These are phyloP conservation scores for Lasiosphaeria miniovina DNA, from an alignment of 495 filamentous ascomycete genomes.

Conservation along the genomic window DNA sequence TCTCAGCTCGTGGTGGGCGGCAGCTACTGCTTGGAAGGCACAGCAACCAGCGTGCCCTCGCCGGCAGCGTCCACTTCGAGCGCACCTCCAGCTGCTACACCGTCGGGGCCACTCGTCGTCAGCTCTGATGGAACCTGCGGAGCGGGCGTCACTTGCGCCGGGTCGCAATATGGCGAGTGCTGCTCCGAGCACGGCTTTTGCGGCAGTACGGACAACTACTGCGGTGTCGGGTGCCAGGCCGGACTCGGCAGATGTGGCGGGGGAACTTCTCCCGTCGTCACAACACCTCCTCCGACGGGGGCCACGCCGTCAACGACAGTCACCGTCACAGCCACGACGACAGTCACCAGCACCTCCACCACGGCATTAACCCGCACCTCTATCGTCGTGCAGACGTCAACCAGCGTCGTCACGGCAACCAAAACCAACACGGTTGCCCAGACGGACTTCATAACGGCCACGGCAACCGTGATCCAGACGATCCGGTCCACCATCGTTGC, in stretches of 20 bases:
- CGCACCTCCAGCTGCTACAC: not conserved
- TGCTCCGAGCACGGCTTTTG: slow-evolving; percentile 44
- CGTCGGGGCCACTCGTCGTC: slow-evolving; percentile 8
- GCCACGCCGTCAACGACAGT: slow-evolving; percentile 15
- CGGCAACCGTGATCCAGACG: slow-evolving; percentile 3
- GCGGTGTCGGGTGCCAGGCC: slow-evolving; percentile 35
- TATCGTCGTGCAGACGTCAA: slow-evolving; percentile 11
- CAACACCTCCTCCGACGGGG: slow-evolving; percentile 6
- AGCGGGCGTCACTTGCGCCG: slow-evolving; percentile 37
- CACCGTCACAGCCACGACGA: slow-evolving; percentile 15
- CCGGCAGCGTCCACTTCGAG: not conserved
- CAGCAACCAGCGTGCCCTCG: slow-evolving; percentile 7
- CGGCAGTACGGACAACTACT: slow-evolving; percentile 39
- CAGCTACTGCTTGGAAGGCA: slow-evolving; percentile 25
- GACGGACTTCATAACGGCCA: slow-evolving; percentile 2
- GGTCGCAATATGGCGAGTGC: slow-evolving; percentile 39
- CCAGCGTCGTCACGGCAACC: slow-evolving; percentile 14
- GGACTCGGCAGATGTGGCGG: slow-evolving; percentile 33
- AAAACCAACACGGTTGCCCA: slow-evolving; percentile 13
- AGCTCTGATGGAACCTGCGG: slow-evolving; percentile 41
- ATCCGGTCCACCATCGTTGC: slow-evolving; percentile 1
- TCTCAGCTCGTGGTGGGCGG: slow-evolving; percentile 17
- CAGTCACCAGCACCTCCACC: slow-evolving; percentile 6
- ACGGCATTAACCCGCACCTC: slow-evolving; percentile 16
- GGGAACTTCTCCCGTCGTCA: not conserved